A percentile compares a stretch with the other conserved stretches of the same genome.
Evolutionary conservation across 2,329 filamentous ascomycete species (phyloP).

Genomic region (Hypoxylon sp.): DNA sequence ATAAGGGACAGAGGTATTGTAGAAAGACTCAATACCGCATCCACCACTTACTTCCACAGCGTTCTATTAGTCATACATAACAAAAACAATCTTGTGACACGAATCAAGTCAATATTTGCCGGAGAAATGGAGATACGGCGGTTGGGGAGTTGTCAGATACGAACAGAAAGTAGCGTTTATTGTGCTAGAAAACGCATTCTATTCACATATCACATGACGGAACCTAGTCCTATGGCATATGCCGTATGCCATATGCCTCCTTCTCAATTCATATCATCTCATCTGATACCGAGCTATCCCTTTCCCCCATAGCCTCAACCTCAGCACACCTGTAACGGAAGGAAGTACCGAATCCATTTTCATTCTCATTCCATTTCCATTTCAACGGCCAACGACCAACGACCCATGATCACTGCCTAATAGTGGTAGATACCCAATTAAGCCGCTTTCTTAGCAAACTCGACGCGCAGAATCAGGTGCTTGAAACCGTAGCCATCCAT

Average conservation of each 20-base stretch:
- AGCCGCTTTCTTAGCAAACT: slow-evolving; percentile 83
- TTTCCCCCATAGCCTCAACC: neutral
- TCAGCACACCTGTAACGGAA: neutral
- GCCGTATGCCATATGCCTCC: neutral
- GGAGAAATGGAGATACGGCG: neutral
- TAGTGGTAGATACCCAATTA: too few species aligned
- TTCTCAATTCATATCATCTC: neutral
- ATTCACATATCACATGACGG: neutral
- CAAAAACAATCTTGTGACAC: neutral
- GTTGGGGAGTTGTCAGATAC: neutral
- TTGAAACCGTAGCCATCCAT: slow-evolving; percentile 97
- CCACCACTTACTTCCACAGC: neutral
- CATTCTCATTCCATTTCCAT: neutral
- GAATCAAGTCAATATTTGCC: too few species aligned
- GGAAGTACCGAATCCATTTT: neutral
- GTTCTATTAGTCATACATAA: neutral
- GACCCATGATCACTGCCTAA: too few species aligned
- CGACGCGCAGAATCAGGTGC: slow-evolving; percentile 86
- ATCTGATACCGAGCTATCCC: neutral
- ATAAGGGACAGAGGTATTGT: neutral
- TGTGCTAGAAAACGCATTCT: neutral
- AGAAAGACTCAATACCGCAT: neutral
- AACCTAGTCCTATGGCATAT: neutral
- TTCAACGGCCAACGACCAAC: neutral
- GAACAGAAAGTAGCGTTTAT: neutral